Percentiles rank a stretch among this genome's conserved stretches.
phyloP scores from a whole-genome alignment of 2,329 filamentous ascomycete species.

The Cryphonectria nitschkei region DNA sequence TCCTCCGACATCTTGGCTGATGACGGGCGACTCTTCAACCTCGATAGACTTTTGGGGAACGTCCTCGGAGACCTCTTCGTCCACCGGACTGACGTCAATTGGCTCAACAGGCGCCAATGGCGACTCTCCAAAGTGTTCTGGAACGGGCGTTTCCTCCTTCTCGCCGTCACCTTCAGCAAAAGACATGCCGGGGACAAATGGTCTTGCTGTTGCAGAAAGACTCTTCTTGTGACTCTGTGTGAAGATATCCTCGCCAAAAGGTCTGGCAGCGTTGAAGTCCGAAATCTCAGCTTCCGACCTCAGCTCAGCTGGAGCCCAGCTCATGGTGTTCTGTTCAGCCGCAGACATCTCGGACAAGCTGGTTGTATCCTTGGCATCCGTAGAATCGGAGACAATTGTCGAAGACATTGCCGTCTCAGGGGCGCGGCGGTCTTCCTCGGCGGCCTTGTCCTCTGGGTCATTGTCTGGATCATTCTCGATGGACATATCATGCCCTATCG shows the following conservation, averaged over 20 bases:
- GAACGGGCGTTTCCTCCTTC: constrained; percentile 31
- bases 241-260: constrained; percentile 50
- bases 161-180: constrained; percentile 36
- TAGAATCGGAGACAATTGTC: constrained; percentile 54
- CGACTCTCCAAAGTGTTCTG: constrained; percentile 28
- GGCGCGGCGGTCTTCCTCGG: constrained; percentile 36
- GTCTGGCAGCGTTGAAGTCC: constrained; percentile 56
- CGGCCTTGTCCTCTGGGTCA: constrained; percentile 32
- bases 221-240: constrained; percentile 56
- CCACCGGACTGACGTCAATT: constrained; percentile 7
- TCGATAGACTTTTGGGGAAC: constrained; percentile 32
- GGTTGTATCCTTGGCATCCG: constrained; percentile 57
- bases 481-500: constrained; percentile 35
- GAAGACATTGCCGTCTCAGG: constrained; percentile 59
- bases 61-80: constrained; percentile 30
- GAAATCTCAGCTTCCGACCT: constrained; percentile 51
- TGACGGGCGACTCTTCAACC: constrained; percentile 35
- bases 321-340: constrained; percentile 51
- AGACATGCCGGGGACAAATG: constrained; percentile 61
- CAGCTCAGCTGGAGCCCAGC: constrained; percentile 66
- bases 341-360: constrained; percentile 56
- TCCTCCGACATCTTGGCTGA: constrained; percentile 16
- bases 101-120: constrained; percentile 20
- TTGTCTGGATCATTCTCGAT: neutral
- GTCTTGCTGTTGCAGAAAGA: constrained; percentile 71